Base-by-base conservation (phyloP, 768 basidiomycete species). In the Boletus eberwhitei region DNA sequence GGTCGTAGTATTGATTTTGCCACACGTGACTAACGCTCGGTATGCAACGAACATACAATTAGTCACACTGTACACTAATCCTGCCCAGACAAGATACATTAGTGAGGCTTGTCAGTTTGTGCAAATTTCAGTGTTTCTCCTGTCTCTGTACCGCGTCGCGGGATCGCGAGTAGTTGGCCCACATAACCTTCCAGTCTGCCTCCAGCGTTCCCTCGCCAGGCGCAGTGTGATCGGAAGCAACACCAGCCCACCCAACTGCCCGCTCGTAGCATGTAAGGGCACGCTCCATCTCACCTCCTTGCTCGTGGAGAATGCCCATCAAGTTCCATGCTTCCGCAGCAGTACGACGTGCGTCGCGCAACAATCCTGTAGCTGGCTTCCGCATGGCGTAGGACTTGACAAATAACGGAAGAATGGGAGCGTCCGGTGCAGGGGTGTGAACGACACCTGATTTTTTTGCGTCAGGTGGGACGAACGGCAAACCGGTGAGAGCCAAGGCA, bases 281-380 rank as follows among this genome's bases (percentile, higher is more conserved):
- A 34, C 55, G 61, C 44, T 71, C 59, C 57, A 69, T 59, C 8
- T 74, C 70, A 47, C 52, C 68, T 52, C 43, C 68, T 57, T 60
- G 54, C 62, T 89, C 86, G n/a, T 76, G 74, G 8, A 91, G 71
- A 38, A 88, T 72, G 13, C 89, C 89, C 67, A 85, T 74, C 56
- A 90, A 71, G 63, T 82, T 86, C 87, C 87, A 90, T 6, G 87
- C 82, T 68, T 89, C 85, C 1, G 85, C 84, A 16, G 87, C 84
- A 26, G 86, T 82, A 42, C 86, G 75, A 16, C 85, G 79, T 17
- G 89, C 79, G 64, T 90, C 87, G 29, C 85, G 82, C 50, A 90
- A 75, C 16, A 90, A 71, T 48, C 74, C 74, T 41, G 63, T 69
- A 26, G 89, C 86, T 8, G 82, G 79, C 50, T 74, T 77, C 51